Base-by-base conservation (phyloP, 2,329 filamentous ascomycete genomes). In the Cladobotryum protrusum region DNA sequence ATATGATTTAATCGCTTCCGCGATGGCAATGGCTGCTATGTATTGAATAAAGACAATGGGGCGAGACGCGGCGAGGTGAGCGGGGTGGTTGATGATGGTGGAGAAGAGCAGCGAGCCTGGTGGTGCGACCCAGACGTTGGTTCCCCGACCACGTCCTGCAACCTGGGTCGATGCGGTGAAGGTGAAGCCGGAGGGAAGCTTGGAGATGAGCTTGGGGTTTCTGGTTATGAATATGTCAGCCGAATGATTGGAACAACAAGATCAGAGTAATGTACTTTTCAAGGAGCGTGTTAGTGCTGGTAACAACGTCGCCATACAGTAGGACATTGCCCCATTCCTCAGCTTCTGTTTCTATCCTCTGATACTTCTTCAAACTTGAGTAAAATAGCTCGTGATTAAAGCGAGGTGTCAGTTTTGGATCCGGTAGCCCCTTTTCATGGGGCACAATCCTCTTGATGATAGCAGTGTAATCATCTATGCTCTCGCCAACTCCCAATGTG, bases 11-110 rank as follows among this genome's bases (percentile, higher is more conserved):
- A 97, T 84, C 0, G 89, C 92, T 54, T 88, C 81, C 3, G 95
- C 86, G 39, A 92, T 86, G 37, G 93, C 91, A 42, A 99, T 81
- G 1, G 90, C 91, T 0, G 89, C 84, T 13, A 99, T 78, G 64
- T 99, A 99, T 67, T 97, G 93, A 24, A 97, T 77, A 67, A 99
- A 97, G 1, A 96, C 85, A 9, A 97, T 85, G 0, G 93, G 91
- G 0, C 87, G 86, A 1, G 76, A 80, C 40, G 78, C 74, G 8
- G 83, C 85, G 8, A 93, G 78, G 29, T 85, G 75, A 29, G 87
- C 81, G 1, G 87, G 80, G 68, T 99, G 93, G 55, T 89, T 87
- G 57, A 99, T 82, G 36, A 95, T 82, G 1, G 86, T 89, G 9
- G 89, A 96, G 70, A 95, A 93, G 65, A 96, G 86, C 5, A 97